Evolutionary conservation across 2,329 filamentous ascomycete species (phyloP), one percentile per base, ranked within the genome.

Genomic region (Epichloe amarillans): DNA sequence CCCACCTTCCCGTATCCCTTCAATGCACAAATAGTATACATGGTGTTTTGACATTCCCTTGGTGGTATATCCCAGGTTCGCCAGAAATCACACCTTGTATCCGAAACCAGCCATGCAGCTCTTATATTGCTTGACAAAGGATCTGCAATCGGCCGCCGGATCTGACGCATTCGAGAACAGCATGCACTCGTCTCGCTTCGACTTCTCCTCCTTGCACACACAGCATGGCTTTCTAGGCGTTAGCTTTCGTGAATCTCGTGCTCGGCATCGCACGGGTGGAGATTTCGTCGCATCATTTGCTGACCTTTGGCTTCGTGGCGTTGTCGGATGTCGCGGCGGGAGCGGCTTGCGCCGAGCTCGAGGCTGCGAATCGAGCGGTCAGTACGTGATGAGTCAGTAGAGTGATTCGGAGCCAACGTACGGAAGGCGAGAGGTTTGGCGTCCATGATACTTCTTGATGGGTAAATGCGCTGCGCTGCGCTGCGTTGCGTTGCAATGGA

Each of bases 111-210:
- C 82, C 93, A 98, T 97, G 69, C 93, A 98, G 59, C 71, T 81
- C 71, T 82, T 84, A 73, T 98, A 98, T 64, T 87, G 82, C 30
- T 88, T 80, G 56, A 98, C 86, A 55, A 88, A 77, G 47, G 83
- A 78, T 68, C 83, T 78, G 76, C 93, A 98, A 62, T 94, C 89
- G 62, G 80, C 77, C 61, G 87, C 79, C 39, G 93, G 88, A 64
- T 96, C 85, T 62, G 83, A 77, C 54, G 86, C 77, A 55, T 80
- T 89, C 51, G 88, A 95, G 74, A 97, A 96, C 51, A 98, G 86
- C 91, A 98, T 97, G 76, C 93, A 98, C 71, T 98, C 90, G 72
- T 98, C 93, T 56, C 93, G 88, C 60, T 79, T 79, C 39, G 87
- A 76, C 70, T 98, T 98, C 69, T 98, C 89, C 43, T 93, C 82